Percentiles rank a stretch among this genome's conserved stretches.
phyloP scores from a whole-genome alignment of 148 eudicot species.

The Heliosperma pusillum region DNA sequence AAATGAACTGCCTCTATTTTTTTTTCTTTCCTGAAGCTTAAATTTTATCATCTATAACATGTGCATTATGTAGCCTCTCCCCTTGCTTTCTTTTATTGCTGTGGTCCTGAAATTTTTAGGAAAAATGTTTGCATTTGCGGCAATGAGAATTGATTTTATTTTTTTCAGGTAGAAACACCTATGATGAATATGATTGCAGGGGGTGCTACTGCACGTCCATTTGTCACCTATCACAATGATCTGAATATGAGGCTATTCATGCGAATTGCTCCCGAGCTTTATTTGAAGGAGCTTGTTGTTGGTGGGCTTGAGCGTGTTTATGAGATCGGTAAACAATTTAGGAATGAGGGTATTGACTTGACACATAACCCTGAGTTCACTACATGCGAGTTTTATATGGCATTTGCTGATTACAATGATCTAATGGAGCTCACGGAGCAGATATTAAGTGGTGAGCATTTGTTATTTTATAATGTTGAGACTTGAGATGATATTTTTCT shows the following conservation, averaged over 20 bases:
- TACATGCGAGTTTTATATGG: constrained; percentile 96
- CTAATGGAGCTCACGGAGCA: constrained; percentile 83
- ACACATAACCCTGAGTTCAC: constrained; percentile 99
- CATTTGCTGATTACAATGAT: constrained; percentile 95
- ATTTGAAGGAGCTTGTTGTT: constrained; percentile 88
- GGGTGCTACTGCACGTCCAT: constrained; percentile 98
- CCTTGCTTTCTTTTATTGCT: neutral
- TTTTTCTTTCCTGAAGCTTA: neutral
- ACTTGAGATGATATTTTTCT: neutral
- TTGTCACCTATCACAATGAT: constrained; percentile 93
- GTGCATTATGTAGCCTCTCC: neutral
- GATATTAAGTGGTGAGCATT: constrained; percentile 74
- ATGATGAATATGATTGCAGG: constrained; percentile 99
- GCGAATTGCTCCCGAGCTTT: constrained; percentile 96
- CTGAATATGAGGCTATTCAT: constrained; percentile 82
- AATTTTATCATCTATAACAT: neutral
- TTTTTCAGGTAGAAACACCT: constrained; percentile 78
- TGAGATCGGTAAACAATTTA: constrained; percentile 94
- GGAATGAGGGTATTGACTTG: constrained; percentile 95
- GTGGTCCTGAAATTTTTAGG: neutral
- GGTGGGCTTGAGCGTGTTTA: constrained; percentile 95
- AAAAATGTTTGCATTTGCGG: neutral
- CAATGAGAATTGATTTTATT: neutral
- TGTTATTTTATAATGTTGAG: neutral
- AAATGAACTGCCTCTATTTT: neutral